Conservation (phyloP, 1,139 yeast genomes). For the Sugiyamaella novakii region DNA sequence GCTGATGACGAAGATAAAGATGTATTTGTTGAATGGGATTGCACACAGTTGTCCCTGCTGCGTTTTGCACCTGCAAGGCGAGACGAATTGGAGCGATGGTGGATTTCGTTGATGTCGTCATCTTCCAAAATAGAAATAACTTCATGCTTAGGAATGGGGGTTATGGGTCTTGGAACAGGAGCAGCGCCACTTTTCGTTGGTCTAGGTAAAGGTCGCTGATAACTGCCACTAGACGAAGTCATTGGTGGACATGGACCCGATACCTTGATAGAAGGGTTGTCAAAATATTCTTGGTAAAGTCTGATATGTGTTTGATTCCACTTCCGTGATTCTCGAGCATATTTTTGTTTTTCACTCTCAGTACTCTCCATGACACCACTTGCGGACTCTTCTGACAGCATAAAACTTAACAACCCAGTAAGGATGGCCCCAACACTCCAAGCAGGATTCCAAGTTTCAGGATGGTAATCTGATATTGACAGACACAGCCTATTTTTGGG, state of each 20-base stretch:
- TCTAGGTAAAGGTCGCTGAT: too few species aligned
- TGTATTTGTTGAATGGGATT: not conserved
- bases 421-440: constrained; percentile 90
- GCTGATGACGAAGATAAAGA: not conserved
- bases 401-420: constrained; percentile 81
- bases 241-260: too few species aligned
- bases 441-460: constrained; percentile 93
- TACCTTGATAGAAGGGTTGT: constrained; percentile 25
- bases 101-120: not conserved
- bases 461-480: constrained; percentile 90
- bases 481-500: constrained; percentile 79
- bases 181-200: too few species aligned
- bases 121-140: not conserved
- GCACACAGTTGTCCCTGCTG: not conserved
- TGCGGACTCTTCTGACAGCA: constrained; percentile 46
- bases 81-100: not conserved
- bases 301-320: constrained; percentile 64
- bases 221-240: too few species aligned
- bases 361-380: constrained; percentile 44
- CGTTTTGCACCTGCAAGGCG: not conserved
- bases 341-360: constrained; percentile 51
- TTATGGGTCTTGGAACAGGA: not conserved
- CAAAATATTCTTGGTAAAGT: constrained; percentile 61
- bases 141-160: not conserved
- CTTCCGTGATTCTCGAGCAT: constrained; percentile 57